Evolutionary conservation across 1,284 basidiomycete genomes (phyloP).

Genomic region (Ustilago cynodontis): DNA sequence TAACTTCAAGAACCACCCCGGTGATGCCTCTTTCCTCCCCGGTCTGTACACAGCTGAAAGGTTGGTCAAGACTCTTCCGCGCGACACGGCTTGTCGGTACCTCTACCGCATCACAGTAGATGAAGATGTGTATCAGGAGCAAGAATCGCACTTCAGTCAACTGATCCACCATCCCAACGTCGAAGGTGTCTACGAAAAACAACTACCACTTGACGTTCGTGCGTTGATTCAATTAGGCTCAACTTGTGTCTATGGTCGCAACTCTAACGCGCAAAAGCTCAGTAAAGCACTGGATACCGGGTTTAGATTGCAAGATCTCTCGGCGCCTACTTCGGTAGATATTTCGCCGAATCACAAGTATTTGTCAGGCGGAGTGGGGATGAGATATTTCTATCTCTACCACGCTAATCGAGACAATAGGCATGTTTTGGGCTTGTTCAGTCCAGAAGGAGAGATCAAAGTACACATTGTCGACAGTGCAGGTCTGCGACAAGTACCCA

Average conservation of each 20-base stretch:
- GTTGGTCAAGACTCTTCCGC: constrained; percentile 83
- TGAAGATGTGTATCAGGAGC: constrained; percentile 85
- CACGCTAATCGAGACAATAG: constrained; percentile 82
- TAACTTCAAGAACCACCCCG: constrained; percentile 81
- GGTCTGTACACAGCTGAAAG: constrained; percentile 78
- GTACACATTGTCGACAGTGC: constrained; percentile 92
- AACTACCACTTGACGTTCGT: constrained; percentile 87
- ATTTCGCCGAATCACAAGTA: constrained; percentile 74
- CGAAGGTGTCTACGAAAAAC: constrained; percentile 93
- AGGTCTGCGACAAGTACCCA: constrained; percentile 83
- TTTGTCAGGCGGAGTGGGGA: constrained; percentile 79
- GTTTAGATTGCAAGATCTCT: constrained; percentile 85
- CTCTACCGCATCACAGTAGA: constrained; percentile 86
- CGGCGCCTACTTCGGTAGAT: constrained; percentile 44
- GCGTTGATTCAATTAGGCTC: constrained; percentile 87
- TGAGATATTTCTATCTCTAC: constrained; percentile 91
- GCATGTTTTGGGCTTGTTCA: constrained; percentile 91
- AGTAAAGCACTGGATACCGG: constrained; percentile 86
- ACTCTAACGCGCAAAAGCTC: constrained; percentile 75
- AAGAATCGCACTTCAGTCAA: constrained; percentile 89
- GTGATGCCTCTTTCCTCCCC: constrained; percentile 76
- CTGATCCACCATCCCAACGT: constrained; percentile 94
- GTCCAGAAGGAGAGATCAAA: constrained; percentile 74
- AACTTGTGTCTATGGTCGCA: constrained; percentile 79
- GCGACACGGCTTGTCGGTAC: constrained; percentile 81